Base-by-base conservation (phyloP, 179 eudicot species). In the Camellia oleifera region DNA sequence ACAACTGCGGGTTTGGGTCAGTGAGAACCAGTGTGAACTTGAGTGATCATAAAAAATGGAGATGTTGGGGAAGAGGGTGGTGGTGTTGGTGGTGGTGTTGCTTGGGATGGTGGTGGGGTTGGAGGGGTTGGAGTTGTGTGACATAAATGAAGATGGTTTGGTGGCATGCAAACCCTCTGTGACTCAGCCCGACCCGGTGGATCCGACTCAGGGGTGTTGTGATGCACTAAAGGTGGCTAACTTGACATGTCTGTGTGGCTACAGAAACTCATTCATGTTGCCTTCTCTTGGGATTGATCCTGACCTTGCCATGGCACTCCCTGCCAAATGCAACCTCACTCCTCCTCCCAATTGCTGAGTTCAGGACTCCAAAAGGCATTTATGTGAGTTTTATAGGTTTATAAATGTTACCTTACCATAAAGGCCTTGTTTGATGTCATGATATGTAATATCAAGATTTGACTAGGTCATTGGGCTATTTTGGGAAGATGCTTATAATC, bases 211-310 rank as follows among this genome's bases (percentile, higher is more conserved):
- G 0, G 85, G 69, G 10, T 94, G 98, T 81, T 94, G 98, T 53
- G 40, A 81, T 75, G 86, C 88, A 69, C 86, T 94, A 0, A 78
- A 82, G 0, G 79, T 72, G 15, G 86, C 87, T 18, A 87, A 94
- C 80, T 85, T 92, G 81, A 75, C 81, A 11, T 94, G 98, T 57
- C 72, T 94, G 66, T 92, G 98, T 58, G 81, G 85, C 4, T 94
- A 91, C 67, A 88, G 77, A 74, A 66, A 88, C 81, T 86, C 92
- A 0, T 72, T 57, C 2, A 10, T 89, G 83, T 75, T 94, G 86
- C 87, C 88, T 64, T 48, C 87, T 61, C 83, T 86, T 1, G 97
- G 98, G 66, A 90, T 92, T 48, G 93, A 94, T 78, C 92, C 98
- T 20, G 84, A 69, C 53, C 93, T 89, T 50, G 88, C 89, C 72